Evolutionary conservation across 192 early-diverging fungal species (phyloP), one percentile per base, ranked within the genome.

Genomic region (Geosiphon pyriformis): DNA sequence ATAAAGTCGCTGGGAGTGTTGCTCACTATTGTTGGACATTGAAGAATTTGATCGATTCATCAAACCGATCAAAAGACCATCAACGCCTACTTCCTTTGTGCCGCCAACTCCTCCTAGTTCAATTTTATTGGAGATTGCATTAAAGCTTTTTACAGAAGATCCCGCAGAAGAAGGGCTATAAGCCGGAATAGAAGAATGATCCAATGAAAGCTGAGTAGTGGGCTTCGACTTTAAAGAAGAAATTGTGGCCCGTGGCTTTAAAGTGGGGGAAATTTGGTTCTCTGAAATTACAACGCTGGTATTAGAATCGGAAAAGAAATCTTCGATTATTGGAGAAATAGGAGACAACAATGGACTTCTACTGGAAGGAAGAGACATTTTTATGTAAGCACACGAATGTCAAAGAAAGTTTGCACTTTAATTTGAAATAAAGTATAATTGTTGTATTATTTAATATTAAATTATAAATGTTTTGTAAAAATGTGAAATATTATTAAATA

Each of bases 91-190:
- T 54, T 65, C 63, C 12, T 65, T 54, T 42, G 51, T 10, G 2
- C 33, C 48, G 22, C 63, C 31, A 18, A 10, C 22, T 26, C 27
- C 48, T 2, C 32, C 52, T 54, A 10, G 30, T n/a, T 66, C 64
- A 25, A 66, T n/a, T 55, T 34, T 55, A 53, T 35, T 66, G 12
- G 64, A 54, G 20, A 37, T 55, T 27, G 51, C 26, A 17, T 67
- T 67, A 18, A 57, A 55, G 34, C 65, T 67, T 31, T 67, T 67
- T 42, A 67, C 26, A 3, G 65, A 67, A 2, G 54, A 66, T 3
- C 47, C 61, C 12, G 35, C 53, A 46, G 65, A 35, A 31, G 65
- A 67, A 31, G 53, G 47, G 7, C 35, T 57, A n/a, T 48, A 57
- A 23, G 49, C 34, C 7, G 31, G 11, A 1, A 47, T 4, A 20